Base-by-base conservation (phyloP, 2,329 filamentous ascomycete species). In the Incumbomyces delicatus region DNA sequence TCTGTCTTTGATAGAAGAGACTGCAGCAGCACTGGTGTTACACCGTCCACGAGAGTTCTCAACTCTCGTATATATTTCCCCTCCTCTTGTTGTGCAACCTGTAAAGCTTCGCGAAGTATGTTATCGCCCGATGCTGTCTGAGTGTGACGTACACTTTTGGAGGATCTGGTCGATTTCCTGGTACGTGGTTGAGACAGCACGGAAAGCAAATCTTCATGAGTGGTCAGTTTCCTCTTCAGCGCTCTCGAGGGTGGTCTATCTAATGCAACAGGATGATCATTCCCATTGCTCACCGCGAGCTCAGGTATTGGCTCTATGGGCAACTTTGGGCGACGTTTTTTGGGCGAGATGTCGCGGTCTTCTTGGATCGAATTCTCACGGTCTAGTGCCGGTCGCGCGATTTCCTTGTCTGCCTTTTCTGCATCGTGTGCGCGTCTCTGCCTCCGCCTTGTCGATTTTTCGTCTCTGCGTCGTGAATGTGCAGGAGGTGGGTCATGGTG, bases 161-260 rank as follows among this genome's bases (percentile, higher is more conserved):
- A 79, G 18, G 87, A 89, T 48, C 81, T 77, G 50, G 87, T 79
- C 60, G 83, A 88, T 59, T 74, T 77, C 48, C 81, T 75, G 41
- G 75, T 74, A 42, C 64, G 67, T 12, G 78, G 74, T 30, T 77
- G 68, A 20, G 89, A 96, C 7, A 98, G 72, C 2, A 95, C 87
- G 0, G 92, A 96, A 33, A 98, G 87, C 18, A 98, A 73, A 63
- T 98, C 92, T 13, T 88, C 88, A 65, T 96, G 89, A 49, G 86
- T 94, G 3, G 89, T 95, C 33, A 95, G 74, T 50, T 85, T 80
- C 52, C 87, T 78, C 63, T 84, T 87, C 30, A 87, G 68, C 20
- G 64, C 64, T 16, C 58, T 30, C 17, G 42, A 45, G 11, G 42
- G n/a, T 30, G 33, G 22, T 38, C 18, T 20, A 31, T 37, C 14